Evolutionary conservation across 208 protist genomes (phyloP).

Genomic region (Trypanosoma avium): DNA sequence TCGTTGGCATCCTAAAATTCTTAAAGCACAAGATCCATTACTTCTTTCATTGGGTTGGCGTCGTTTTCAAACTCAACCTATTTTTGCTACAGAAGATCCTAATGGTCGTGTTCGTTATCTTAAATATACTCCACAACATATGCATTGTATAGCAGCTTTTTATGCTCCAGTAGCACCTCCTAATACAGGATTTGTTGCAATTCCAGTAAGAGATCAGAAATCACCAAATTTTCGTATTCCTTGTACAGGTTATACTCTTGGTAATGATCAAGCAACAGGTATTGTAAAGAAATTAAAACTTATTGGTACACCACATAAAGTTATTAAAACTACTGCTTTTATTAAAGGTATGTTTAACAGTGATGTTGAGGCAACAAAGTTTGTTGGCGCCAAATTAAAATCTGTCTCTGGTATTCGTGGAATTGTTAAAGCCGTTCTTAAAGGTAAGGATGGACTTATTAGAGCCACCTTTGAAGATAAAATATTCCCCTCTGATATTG

Average conservation of each 20-base stretch:
- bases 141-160: slow-evolving; percentile 98
- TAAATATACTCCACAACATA: slow-evolving; percentile 99
- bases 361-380: slow-evolving; percentile 96
- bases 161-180: slow-evolving; percentile 96
- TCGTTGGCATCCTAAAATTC: slow-evolving; percentile 97
- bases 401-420: slow-evolving; percentile 99
- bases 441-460: slow-evolving; percentile 92
- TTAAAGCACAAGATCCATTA: slow-evolving; percentile 99
- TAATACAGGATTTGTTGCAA: slow-evolving; percentile 96
- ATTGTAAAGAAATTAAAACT: slow-evolving; percentile 99
- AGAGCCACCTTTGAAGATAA: slow-evolving; percentile 99
- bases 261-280: slow-evolving; percentile 90
- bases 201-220: slow-evolving; percentile 72
- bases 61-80: slow-evolving; percentile 96
- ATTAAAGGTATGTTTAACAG: slow-evolving; percentile 96
- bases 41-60: slow-evolving; percentile 99
- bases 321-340: slow-evolving; percentile 99
- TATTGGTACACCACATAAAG: slow-evolving; percentile 95
- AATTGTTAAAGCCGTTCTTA: slow-evolving; percentile 97
- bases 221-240: slow-evolving; percentile 92
- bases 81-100: slow-evolving; percentile 95
- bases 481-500: slow-evolving; percentile 97
- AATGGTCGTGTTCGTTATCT: slow-evolving; percentile 96
- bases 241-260: slow-evolving; percentile 97
- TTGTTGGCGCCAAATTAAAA: slow-evolving; percentile 97